Conservation (phyloP, 352 stramenopile genomes). For the Phytophthora sojae region DNA sequence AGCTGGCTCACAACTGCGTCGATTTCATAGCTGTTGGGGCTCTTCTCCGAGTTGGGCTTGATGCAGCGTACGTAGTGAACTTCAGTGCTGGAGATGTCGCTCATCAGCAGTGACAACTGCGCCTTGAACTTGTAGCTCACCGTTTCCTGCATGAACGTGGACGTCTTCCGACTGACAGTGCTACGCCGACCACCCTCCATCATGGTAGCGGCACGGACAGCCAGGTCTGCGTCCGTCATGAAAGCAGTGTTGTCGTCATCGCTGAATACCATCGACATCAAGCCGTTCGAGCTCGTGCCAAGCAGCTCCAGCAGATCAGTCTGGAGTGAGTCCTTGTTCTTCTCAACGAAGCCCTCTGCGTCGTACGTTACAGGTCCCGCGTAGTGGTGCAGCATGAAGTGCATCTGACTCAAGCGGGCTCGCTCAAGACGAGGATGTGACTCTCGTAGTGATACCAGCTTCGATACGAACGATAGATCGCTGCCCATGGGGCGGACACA, state of each 20-base stretch:
- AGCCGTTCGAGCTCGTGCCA: constrained; percentile 66
- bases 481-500: constrained; percentile 90
- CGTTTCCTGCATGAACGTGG: constrained; percentile 90
- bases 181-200: constrained; percentile 61
- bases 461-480: constrained; percentile 88
- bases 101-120: constrained; percentile 87
- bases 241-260: constrained; percentile 56
- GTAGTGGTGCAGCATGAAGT: constrained; percentile 89
- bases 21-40: constrained; percentile 84
- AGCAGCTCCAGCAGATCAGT: constrained; percentile 81
- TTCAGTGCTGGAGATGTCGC: constrained; percentile 85
- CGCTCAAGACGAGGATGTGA: constrained; percentile 83
- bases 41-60: constrained; percentile 91
- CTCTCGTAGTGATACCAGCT: constrained; percentile 87
- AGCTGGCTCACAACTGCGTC: constrained; percentile 87
- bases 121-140: constrained; percentile 92
- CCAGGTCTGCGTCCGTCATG: constrained; percentile 69
- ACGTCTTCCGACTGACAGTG: constrained; percentile 62
- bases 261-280: constrained; percentile 84
- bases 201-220: constrained; percentile 57
- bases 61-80: constrained; percentile 93
- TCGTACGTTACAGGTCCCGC: constrained; percentile 85
- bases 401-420: constrained; percentile 70
- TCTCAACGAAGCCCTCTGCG: constrained; percentile 85
- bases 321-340: constrained; percentile 90